These are phyloP conservation scores for Fusarium denticulatum DNA, from an alignment of 2,329 filamentous ascomycete genomes.

Conservation along the genomic window DNA sequence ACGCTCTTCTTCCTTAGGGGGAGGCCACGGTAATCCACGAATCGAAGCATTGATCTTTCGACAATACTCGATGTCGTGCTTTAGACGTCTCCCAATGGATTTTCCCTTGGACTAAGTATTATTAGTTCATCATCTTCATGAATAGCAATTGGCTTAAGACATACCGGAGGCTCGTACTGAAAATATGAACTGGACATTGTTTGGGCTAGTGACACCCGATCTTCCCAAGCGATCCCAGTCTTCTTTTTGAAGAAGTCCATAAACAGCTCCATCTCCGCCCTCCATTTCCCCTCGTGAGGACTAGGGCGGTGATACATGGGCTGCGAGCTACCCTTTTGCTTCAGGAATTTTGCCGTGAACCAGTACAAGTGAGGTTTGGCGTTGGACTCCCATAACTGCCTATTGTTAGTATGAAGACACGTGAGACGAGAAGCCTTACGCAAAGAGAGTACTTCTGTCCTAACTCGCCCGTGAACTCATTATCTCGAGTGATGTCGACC, in stretches of 20 bases:
- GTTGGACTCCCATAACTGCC: constrained; percentile 74
- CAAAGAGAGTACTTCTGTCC: constrained; percentile 69
- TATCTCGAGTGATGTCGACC: constrained; percentile 67
- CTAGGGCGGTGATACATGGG: constrained; percentile 53
- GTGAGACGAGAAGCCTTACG: constrained; percentile 50
- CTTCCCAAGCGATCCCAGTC: constrained; percentile 69
- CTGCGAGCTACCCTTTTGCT: constrained; percentile 51
- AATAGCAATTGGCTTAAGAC: constrained; percentile 27
- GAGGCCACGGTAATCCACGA: constrained; percentile 43
- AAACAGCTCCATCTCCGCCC: constrained; percentile 61
- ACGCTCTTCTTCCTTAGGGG: constrained; percentile 4
- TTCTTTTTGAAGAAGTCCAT: constrained; percentile 65
- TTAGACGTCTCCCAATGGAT: constrained; percentile 50
- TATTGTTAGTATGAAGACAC: neutral
- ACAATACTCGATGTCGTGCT: constrained; percentile 48
- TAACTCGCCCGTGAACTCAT: constrained; percentile 53
- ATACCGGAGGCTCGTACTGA: constrained; percentile 59
- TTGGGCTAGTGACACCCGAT: constrained; percentile 55
- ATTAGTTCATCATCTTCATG: neutral
- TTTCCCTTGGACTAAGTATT: constrained; percentile 48
- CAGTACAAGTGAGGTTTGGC: constrained; percentile 68
- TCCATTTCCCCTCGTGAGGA: constrained; percentile 51
- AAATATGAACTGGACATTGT: constrained; percentile 50
- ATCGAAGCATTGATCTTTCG: constrained; percentile 48
- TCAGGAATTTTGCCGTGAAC: constrained; percentile 63